phyloP scores from a whole-genome alignment of 768 basidiomycete species.

The Collybiopsis luxurians region DNA sequence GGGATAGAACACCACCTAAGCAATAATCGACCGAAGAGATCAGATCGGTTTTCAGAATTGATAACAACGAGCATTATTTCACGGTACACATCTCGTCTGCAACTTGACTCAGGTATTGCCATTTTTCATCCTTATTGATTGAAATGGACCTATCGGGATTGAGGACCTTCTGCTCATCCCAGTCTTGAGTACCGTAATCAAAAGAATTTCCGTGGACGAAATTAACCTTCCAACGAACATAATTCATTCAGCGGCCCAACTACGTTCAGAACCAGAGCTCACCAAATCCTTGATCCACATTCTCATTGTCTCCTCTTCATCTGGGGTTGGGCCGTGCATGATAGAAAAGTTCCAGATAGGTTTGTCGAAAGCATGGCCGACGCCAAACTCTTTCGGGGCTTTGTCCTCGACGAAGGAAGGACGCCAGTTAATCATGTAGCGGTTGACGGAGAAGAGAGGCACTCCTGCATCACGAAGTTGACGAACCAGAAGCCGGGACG shows the following conservation, averaged over 20 bases:
- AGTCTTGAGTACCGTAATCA: constrained; percentile 5
- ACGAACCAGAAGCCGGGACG: constrained; percentile 5
- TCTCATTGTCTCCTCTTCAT: constrained; percentile 8
- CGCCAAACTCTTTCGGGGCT: constrained; percentile 5
- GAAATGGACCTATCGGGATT: neutral
- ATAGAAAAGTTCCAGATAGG: constrained; percentile 11
- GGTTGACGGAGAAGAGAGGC: constrained; percentile 6
- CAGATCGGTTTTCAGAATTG: too few species aligned
- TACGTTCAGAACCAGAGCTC: neutral
- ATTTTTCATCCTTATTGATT: constrained; percentile 8
- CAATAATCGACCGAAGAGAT: too few species aligned
- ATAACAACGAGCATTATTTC: too few species aligned
- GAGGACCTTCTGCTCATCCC: constrained; percentile 9
- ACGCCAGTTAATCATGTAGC: constrained; percentile 9
- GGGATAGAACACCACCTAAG: too few species aligned
- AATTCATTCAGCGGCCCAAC: neutral
- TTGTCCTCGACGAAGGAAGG: neutral
- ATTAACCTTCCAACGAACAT: constrained; percentile 4
- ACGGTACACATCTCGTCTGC: constrained; percentile 8
- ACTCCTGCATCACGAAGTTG: constrained; percentile 7
- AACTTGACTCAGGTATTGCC: constrained; percentile 7
- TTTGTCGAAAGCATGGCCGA: constrained; percentile 8
- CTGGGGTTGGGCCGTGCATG: constrained; percentile 8
- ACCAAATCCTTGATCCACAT: constrained; percentile 9
- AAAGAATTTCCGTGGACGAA: neutral